These are phyloP conservation scores for Fusarium sp. DNA, from an alignment of 2,329 filamentous ascomycete species.

Conservation along the genomic window DNA sequence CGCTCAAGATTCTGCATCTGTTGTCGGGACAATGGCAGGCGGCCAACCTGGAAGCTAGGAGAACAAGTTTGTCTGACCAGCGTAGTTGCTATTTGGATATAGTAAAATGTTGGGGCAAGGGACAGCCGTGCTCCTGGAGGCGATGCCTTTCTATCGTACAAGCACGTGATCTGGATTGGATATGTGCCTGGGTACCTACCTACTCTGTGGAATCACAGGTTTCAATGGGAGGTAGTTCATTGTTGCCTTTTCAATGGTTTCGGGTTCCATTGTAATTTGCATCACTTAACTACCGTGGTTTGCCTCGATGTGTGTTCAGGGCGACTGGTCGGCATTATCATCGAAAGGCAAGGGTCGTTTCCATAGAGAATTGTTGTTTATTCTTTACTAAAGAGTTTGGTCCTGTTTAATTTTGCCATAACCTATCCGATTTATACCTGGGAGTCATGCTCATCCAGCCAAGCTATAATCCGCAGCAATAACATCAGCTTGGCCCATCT, in stretches of 20 bases:
- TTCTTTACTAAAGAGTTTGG: too few relatives aligned
- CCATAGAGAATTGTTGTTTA: too few relatives aligned
- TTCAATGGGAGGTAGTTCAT: background rate
- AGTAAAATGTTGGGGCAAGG: background rate
- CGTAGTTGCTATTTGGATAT: background rate
- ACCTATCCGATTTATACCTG: too few relatives aligned
- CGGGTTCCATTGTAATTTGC: background rate
- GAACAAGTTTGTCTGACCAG: background rate
- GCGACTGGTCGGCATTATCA: too few relatives aligned
- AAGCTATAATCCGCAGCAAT: too few relatives aligned
- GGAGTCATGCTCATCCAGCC: too few relatives aligned
- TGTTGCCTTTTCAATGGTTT: background rate
- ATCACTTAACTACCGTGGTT: too few relatives aligned
- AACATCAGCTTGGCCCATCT: too few relatives aligned
- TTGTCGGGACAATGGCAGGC: conserved; percentile 16
- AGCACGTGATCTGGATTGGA: background rate
- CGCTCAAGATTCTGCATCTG: conserved; percentile 4
- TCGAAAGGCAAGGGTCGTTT: too few relatives aligned
- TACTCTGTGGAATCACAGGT: too few relatives aligned
- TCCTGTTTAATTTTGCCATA: too few relatives aligned
- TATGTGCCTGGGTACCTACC: background rate
- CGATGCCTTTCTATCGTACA: background rate
- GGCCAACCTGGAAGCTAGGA: conserved; percentile 2
- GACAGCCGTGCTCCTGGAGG: background rate
- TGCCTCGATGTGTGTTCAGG: too few relatives aligned